Evolutionary conservation across 768 basidiomycete genomes (phyloP).

Genomic region (Hysterangium stoloniferum): DNA sequence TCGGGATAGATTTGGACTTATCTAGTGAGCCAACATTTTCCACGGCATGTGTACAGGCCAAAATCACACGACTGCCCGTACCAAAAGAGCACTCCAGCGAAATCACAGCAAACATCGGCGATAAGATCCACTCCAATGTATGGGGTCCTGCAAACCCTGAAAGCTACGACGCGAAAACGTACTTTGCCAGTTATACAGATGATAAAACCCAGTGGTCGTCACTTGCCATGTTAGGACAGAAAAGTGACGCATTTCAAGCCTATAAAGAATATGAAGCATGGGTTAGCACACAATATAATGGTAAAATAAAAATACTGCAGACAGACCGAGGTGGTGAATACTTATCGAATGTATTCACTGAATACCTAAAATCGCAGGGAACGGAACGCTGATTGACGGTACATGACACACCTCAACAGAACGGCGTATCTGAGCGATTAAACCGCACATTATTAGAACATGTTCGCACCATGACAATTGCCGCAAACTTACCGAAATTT

Average conservation of each 20-base stretch:
- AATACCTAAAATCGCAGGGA: constrained; percentile 28
- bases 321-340: constrained; percentile 41
- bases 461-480: constrained; percentile 29
- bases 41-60: constrained; percentile 37
- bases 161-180: constrained; percentile 18
- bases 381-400: constrained; percentile 31
- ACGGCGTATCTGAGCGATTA: constrained; percentile 34
- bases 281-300: constrained; percentile 25
- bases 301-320: constrained; percentile 27
- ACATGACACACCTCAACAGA: constrained; percentile 36
- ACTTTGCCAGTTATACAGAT: constrained; percentile 17
- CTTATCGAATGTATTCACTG: constrained; percentile 26
- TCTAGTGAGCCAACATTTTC: constrained; percentile 25
- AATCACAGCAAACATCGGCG: constrained; percentile 24
- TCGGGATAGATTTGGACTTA: constrained; percentile 23
- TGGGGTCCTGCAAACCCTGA: constrained; percentile 5
- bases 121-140: not conserved
- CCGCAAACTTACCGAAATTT: constrained; percentile 25
- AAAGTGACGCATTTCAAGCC: constrained; percentile 20
- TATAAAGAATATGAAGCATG: constrained; percentile 30
- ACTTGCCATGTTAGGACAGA: constrained; percentile 1
- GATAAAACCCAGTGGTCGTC: constrained; percentile 5
- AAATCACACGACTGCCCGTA: constrained; percentile 28
- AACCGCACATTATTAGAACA: constrained; percentile 32
- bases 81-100: constrained; percentile 20